Percentiles rank a stretch among this genome's conserved stretches.
phyloP scores from a whole-genome alignment of 129 eudicot species.

The Chrysanthemum lavandulifolium region DNA sequence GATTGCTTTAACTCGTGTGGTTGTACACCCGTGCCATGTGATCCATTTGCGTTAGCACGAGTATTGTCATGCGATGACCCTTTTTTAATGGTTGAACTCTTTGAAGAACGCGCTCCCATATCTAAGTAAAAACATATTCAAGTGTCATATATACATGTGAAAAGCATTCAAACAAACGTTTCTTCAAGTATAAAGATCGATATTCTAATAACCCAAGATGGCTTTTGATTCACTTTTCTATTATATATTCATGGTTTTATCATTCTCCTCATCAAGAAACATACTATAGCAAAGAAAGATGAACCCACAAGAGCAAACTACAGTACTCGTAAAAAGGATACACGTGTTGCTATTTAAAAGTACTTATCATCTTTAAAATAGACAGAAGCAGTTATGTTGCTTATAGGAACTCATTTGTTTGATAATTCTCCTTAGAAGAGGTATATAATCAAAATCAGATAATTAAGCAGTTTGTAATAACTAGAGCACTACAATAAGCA shows the following conservation, averaged over 20 bases:
- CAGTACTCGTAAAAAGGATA: no score
- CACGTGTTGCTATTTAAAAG: not conserved
- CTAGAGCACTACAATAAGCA: no score
- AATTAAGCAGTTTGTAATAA: no score
- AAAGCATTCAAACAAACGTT: not conserved
- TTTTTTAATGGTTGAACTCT: slow-evolving; percentile 31
- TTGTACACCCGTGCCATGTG: slow-evolving; percentile 13
- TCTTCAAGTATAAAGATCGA: not conserved
- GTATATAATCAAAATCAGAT: no score
- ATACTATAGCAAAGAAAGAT: not conserved
- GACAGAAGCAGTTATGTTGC: no score
- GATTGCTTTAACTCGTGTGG: slow-evolving; percentile 28
- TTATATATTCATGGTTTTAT: slow-evolving; percentile 2
- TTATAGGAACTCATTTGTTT: no score
- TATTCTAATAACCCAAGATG: slow-evolving; percentile 2
- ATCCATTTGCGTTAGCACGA: slow-evolving; percentile 14
- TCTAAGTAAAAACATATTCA: slow-evolving; percentile 4
- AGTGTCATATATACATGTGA: slow-evolving; percentile 9
- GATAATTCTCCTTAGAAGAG: no score
- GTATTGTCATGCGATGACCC: slow-evolving; percentile 21
- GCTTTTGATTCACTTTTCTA: not conserved
- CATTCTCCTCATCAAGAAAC: slow-evolving; percentile 8
- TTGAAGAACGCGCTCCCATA: slow-evolving; percentile 46
- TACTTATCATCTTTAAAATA: not conserved
- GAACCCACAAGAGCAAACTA: not conserved